These are phyloP conservation scores for Trypanosoma caninum DNA, from an alignment of 208 protist species.

Conservation along the genomic window DNA sequence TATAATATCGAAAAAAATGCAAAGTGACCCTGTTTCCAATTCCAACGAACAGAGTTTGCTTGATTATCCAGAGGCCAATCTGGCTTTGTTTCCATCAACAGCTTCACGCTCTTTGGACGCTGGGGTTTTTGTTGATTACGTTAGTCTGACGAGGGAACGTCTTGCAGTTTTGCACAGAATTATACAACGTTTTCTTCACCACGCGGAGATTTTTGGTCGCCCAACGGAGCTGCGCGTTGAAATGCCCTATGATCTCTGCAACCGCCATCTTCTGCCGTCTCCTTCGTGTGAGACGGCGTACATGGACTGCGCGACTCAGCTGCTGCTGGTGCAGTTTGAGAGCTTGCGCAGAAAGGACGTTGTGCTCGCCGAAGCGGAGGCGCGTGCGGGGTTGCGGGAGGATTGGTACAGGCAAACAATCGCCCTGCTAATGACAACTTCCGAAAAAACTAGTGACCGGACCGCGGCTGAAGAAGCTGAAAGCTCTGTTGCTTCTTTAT, in stretches of 20 bases:
- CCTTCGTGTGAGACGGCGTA: background rate
- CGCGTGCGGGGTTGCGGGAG: background rate
- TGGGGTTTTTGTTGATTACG: background rate
- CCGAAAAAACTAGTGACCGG: too few species aligned
- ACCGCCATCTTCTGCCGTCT: background rate
- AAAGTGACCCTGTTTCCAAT: too few species aligned
- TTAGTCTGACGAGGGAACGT: background rate
- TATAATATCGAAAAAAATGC: too few species aligned
- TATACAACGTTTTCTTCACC: constrained; percentile 11
- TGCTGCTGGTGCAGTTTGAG: constrained; percentile 19
- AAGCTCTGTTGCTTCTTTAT: background rate
- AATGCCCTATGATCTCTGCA: too few species aligned
- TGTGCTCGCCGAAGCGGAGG: background rate
- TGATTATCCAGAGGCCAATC: background rate
- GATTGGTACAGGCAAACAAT: background rate
- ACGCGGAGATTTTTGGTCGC: constrained; percentile 11
- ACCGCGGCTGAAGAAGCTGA: background rate
- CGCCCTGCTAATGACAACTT: background rate
- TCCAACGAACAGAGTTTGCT: too few species aligned
- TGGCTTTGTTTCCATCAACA: background rate
- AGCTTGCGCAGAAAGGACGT: constrained; percentile 10
- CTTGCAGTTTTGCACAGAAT: constrained; percentile 8
- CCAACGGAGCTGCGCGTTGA: background rate
- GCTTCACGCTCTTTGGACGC: background rate
- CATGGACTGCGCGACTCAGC: constrained; percentile 13